These are phyloP conservation scores for Apophysomyces sp. DNA, from an alignment of 371 early-diverging fungal genomes.

Conservation along the genomic window DNA sequence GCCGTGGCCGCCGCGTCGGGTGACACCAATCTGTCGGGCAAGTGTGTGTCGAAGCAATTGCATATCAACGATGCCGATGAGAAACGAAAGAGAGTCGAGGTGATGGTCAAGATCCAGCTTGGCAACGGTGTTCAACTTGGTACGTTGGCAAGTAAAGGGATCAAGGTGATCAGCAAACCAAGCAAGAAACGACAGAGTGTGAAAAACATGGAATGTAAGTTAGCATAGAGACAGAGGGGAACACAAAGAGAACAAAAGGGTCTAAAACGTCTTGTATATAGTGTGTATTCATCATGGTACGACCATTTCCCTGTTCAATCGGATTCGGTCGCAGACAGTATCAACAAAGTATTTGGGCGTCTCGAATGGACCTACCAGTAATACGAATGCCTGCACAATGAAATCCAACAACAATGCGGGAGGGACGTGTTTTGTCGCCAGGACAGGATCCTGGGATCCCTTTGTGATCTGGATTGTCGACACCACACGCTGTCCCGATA, in stretches of 20 bases:
- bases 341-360: slow-evolving; percentile 77
- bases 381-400: slow-evolving; percentile 34
- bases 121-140: slow-evolving; percentile 54
- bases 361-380: slow-evolving; percentile 39
- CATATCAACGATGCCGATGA: slow-evolving; percentile 76
- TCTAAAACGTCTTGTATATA: not conserved
- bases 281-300: slow-evolving; percentile 76
- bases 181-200: slow-evolving; percentile 77
- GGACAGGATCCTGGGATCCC: slow-evolving; percentile 74
- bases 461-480: slow-evolving; percentile 79
- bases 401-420: slow-evolving; percentile 47
- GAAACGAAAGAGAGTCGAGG: slow-evolving; percentile 68
- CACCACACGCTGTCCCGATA: slow-evolving; percentile 33
- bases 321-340: slow-evolving; percentile 78
- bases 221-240: not conserved
- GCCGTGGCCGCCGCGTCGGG: slow-evolving; percentile 7
- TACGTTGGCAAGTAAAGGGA: slow-evolving; percentile 67
- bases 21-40: slow-evolving; percentile 41
- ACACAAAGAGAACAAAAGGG: not conserved
- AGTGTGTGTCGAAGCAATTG: slow-evolving; percentile 72
- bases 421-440: slow-evolving; percentile 61
- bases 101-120: slow-evolving; percentile 62
- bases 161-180: slow-evolving; percentile 80
- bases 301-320: slow-evolving; percentile 74
- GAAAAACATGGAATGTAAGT: slow-evolving; percentile 67